Base-by-base conservation (phyloP, 179 eudicot genomes). In the Nepenthes alata region DNA sequence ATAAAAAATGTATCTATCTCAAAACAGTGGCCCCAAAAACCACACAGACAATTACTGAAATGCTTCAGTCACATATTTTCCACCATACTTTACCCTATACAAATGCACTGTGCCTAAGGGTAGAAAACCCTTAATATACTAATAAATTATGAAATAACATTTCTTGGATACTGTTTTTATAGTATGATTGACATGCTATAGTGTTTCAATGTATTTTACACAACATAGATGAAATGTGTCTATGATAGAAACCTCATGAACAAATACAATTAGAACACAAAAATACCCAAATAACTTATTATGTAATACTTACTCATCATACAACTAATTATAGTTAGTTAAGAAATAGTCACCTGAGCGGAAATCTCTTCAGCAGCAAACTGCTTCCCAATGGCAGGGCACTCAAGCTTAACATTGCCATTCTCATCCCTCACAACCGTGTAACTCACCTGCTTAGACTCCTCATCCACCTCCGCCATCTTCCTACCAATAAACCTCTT, bases 401-500 rank as follows among this genome's bases (percentile, higher is more conserved):
- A 88, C 51, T 88, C 83, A 50, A 88, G 83, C 74, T 88, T 88
- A 41, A 88, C 96, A 70, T 88, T 88, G 38, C 96, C 96, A 75
- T 72, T 81, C 35, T 83, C 96, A 69, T 88, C 96, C 56, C 71
- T 85, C 7, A 88, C 82, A 48, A 88, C 89, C 57, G 35, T 79
- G 63, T 88, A 88, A 37, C 87, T 81, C 16, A 88, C 91, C 67
- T 83, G 91, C 76, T 85, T 88, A 0, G 91, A 81, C 62, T 88
- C 96, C 63, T 85, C 91, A 71, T 83, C 87, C 2, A 85, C 91
- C 72, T 88, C 95, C 49, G 71, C 72, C 91, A 85, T 85, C 54
- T 87, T 87, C 82, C 95, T 75, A 35, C 95, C 95, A 16, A 87
- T 80, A 58, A 87, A 87, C 71, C 95, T 65, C 84, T 87, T 87